Conservation (phyloP, 371 early-diverging fungal species). For the Neoconidiobolus thromboides region DNA sequence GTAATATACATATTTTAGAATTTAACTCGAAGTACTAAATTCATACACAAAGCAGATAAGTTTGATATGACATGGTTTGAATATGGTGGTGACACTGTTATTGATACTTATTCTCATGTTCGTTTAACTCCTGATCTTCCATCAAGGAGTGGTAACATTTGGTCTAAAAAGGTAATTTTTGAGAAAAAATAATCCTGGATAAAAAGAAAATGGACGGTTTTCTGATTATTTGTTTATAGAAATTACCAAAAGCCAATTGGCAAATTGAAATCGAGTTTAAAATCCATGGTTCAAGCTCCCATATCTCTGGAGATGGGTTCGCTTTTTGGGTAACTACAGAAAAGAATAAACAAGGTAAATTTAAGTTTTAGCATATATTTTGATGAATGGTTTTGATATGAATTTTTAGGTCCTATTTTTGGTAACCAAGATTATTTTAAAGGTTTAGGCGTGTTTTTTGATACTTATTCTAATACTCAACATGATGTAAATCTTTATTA, state of each 20-base stretch:
- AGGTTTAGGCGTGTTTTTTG: constrained; percentile 89
- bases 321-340: constrained; percentile 73
- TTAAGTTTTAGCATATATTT: neutral
- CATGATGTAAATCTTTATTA: constrained; percentile 33
- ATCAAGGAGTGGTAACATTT: constrained; percentile 69
- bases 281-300: constrained; percentile 36
- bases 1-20: neutral
- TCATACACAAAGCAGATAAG: neutral
- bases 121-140: constrained; percentile 67
- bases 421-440: constrained; percentile 71
- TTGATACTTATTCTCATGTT: constrained; percentile 51
- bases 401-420: constrained; percentile 58
- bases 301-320: constrained; percentile 73
- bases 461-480: constrained; percentile 80
- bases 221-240: constrained; percentile 13
- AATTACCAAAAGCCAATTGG: constrained; percentile 54
- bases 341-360: constrained; percentile 19
- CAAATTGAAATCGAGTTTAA: constrained; percentile 82
- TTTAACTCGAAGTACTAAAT: neutral
- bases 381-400: neutral
- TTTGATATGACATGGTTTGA: constrained; percentile 14
- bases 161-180: constrained; percentile 44
- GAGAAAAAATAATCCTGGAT: too few species aligned
- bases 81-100: constrained; percentile 43
- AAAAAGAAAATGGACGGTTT: neutral